phyloP scores from a whole-genome alignment of 805 yeast genomes.

The Saccharomycopsis schoenii region DNA sequence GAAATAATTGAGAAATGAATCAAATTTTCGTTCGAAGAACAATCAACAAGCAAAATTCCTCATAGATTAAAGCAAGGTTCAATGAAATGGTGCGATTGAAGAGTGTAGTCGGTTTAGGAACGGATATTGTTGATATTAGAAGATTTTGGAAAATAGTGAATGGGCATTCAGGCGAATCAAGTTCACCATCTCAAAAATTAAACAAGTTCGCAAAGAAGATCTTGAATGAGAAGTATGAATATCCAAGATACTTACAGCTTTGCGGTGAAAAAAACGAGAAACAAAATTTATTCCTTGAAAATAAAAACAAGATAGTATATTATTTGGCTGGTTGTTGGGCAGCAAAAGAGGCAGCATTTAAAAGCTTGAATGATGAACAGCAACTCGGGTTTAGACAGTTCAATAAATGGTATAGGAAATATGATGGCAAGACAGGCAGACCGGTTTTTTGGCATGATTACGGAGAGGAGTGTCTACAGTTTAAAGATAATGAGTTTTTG shows the following conservation, averaged over 20 bases:
- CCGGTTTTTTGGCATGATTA: constrained; percentile 24
- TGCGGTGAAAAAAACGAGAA: constrained; percentile 1
- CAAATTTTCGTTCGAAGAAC: neutral
- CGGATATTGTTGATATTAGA: constrained; percentile 9
- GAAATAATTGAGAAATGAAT: neutral
- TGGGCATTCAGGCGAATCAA: constrained; percentile 6
- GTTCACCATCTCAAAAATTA: constrained; percentile 1
- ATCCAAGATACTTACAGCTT: neutral
- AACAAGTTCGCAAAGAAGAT: constrained; percentile 9
- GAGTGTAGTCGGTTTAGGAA: constrained; percentile 12
- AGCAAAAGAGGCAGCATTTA: constrained; percentile 63
- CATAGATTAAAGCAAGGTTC: too few relatives aligned
- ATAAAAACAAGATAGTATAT: neutral
- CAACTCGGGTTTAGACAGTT: constrained; percentile 44
- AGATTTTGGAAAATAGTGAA: constrained; percentile 7
- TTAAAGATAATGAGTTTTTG: constrained; percentile 37
- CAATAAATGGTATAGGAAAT: constrained; percentile 46
- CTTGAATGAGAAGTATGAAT: constrained; percentile 4
- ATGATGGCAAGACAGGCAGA: constrained; percentile 36
- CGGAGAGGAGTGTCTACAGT: neutral
- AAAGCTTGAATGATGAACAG: constrained; percentile 38
- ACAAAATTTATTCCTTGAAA: neutral
- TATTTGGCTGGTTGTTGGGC: constrained; percentile 42
- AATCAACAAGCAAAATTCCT: too few relatives aligned
- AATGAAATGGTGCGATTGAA: neutral